These are phyloP conservation scores for Taxillus chinensis DNA, from an alignment of 164 flowering plant species.

Conservation along the genomic window DNA sequence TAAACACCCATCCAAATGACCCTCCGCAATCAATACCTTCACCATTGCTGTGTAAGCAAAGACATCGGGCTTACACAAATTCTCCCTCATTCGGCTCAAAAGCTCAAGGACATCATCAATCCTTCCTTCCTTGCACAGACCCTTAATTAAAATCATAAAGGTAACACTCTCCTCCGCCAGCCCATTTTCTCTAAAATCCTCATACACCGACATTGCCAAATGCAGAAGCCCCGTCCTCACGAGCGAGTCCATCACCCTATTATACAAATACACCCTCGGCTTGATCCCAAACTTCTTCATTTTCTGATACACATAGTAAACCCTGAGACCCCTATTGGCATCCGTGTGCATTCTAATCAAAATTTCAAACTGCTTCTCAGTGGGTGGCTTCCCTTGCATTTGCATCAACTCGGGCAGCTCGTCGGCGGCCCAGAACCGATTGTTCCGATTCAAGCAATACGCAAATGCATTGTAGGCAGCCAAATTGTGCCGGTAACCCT, in stretches of 20 bases:
- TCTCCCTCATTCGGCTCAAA: constrained; percentile 58
- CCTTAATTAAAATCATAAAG: constrained; percentile 76
- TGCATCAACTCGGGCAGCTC: constrained; percentile 86
- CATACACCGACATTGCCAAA: constrained; percentile 72
- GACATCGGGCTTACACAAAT: constrained; percentile 78
- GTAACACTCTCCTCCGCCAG: constrained; percentile 79
- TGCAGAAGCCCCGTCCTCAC: constrained; percentile 65
- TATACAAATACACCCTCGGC: constrained; percentile 70
- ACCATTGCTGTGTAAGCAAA: constrained; percentile 95
- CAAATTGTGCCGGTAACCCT: constrained; percentile 71
- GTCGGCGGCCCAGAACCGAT: constrained; percentile 68
- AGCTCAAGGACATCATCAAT: constrained; percentile 52
- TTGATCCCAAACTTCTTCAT: constrained; percentile 78
- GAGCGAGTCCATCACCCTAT: constrained; percentile 75
- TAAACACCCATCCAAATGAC: constrained; percentile 68
- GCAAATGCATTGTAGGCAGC: constrained; percentile 80
- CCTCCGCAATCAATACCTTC: constrained; percentile 42
- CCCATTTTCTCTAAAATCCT: constrained; percentile 62
- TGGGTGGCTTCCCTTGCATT: constrained; percentile 76
- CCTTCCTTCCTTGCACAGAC: constrained; percentile 62
- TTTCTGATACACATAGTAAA: constrained; percentile 70
- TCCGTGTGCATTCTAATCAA: constrained; percentile 86
- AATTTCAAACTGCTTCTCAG: constrained; percentile 86
- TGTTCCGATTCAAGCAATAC: constrained; percentile 65
- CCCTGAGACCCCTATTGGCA: constrained; percentile 70